Percentiles rank a stretch among this genome's conserved stretches.
These are phyloP conservation scores for Sphaerulina vaccinii DNA, from an alignment of 2,329 filamentous ascomycete genomes.

Conservation along the genomic window DNA sequence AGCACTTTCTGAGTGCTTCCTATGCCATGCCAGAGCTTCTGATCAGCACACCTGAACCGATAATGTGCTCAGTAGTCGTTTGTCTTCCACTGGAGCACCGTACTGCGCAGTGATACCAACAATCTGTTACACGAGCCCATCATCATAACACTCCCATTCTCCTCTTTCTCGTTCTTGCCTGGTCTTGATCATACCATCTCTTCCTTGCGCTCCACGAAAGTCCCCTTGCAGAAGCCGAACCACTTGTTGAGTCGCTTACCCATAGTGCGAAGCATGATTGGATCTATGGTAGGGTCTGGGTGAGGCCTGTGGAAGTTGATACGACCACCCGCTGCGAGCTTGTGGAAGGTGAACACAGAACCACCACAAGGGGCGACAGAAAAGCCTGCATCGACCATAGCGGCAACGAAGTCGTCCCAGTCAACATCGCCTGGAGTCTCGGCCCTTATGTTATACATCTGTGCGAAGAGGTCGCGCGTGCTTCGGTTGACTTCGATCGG, in stretches of 20 bases:
- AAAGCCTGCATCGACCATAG: slow-evolving; percentile 23
- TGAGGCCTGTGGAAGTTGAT: slow-evolving; percentile 35
- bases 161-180: too few relatives aligned
- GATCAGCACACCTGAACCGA: too few relatives aligned
- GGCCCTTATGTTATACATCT: not conserved
- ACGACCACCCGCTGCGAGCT: not conserved
- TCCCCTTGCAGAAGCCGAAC: slow-evolving; percentile 31
- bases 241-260: slow-evolving; percentile 33
- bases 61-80: too few relatives aligned
- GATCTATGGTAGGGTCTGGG: slow-evolving; percentile 30
- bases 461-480: not conserved
- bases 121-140: too few relatives aligned
- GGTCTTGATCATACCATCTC: not conserved
- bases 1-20: too few relatives aligned
- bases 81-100: too few relatives aligned
- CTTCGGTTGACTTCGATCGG: not conserved
- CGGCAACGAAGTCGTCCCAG: slow-evolving; percentile 22
- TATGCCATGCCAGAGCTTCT: too few relatives aligned
- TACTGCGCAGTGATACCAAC: too few relatives aligned
- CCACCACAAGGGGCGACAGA: slow-evolving; percentile 18
- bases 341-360: slow-evolving; percentile 21
- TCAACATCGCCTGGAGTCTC: not conserved
- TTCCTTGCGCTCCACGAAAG: slow-evolving; percentile 21
- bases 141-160: too few relatives aligned
- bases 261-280: slow-evolving; percentile 31